Evolutionary conservation across 2,329 filamentous ascomycete genomes (phyloP), one percentile per base, ranked within the genome.

Genomic region (Sporothrix curviconia): DNA sequence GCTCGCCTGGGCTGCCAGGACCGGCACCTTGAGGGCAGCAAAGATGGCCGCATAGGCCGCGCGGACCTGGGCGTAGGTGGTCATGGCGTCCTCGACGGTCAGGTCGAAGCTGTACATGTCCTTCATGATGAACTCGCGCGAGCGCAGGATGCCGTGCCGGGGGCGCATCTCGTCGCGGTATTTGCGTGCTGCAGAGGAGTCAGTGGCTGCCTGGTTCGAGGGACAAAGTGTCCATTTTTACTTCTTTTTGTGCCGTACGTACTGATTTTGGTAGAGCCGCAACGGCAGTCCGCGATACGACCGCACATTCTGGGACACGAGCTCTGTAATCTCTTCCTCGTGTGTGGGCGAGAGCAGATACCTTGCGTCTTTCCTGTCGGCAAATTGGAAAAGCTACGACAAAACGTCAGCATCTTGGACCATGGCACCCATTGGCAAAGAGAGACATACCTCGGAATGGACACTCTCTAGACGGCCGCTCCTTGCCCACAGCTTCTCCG

Each of bases 41-140:
- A 99, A 95, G 52, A 99, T 81, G 17, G 78, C 78, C 12, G 76
- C 78, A 68, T 99, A 99, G 1, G 87, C 87, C 37, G 71, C 70
- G 51, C 87, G 83, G 3, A 96, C 90, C 42, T 84, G 74, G 7
- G 82, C 72, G 64, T 99, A 99, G 0, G 92, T 96, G 51, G 81
- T 73, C n/a, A 92, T 75, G 1, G 92, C 92, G n/a, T 81, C 74
- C 25, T 81, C 73, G 0, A 77, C 69, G 4, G 79, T 86, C 36
- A 79, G 74, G 67, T 99, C 94, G 67, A 99, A 99, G 0, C 92
- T 96, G 70, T 99, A 99, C 1, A 99, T 80, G 70, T 99, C 94
- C 71, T 99, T 99, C 94, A 99, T 99, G 64, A 90, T 74, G 66
- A 99, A 99, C 67, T 99, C 94, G 60, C 91, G 85, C 1, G 90